Percentiles rank a stretch among this genome's conserved stretches.
Conservation (phyloP, 441 rosid genomes). For the Populus trichocarpa region DNA sequence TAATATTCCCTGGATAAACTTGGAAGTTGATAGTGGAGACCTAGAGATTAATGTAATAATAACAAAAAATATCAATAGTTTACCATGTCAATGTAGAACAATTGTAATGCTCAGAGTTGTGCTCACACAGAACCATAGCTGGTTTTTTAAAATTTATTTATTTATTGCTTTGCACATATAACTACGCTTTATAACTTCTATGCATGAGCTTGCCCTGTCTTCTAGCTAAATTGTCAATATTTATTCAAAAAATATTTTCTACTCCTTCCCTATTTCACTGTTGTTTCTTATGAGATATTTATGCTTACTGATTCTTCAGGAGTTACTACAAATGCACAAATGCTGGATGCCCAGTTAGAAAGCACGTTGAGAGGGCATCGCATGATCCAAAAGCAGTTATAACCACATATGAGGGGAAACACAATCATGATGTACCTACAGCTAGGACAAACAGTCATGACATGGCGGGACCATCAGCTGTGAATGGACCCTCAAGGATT, state of each 20-base stretch:
- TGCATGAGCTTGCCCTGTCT: background rate
- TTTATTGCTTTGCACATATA: too few relatives aligned
- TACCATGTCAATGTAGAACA: background rate
- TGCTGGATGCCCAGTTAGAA: conserved; percentile 90
- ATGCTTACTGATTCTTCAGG: conserved; percentile 43
- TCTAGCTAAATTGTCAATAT: background rate
- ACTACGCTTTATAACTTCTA: background rate
- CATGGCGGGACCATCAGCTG: conserved; percentile 39
- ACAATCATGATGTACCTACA: conserved; percentile 89
- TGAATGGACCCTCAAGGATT: conserved; percentile 40
- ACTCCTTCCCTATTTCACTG: background rate
- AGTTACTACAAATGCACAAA: conserved; percentile 97
- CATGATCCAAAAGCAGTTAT: conserved; percentile 97
- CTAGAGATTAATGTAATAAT: background rate
- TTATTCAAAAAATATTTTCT: background rate
- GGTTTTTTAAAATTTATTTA: background rate
- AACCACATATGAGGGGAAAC: conserved; percentile 97
- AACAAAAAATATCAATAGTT: background rate
- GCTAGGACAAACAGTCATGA: conserved; percentile 65
- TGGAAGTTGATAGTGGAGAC: background rate
- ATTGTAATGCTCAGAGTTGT: background rate
- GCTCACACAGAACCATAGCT: background rate
- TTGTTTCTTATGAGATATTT: background rate
- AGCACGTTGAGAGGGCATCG: conserved; percentile 97
- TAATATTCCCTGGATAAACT: background rate